A percentile compares a stretch with the other conserved stretches of the same genome.
phyloP scores from a whole-genome alignment of 257 asterid genomes.

The Nicotiana paniculata region DNA sequence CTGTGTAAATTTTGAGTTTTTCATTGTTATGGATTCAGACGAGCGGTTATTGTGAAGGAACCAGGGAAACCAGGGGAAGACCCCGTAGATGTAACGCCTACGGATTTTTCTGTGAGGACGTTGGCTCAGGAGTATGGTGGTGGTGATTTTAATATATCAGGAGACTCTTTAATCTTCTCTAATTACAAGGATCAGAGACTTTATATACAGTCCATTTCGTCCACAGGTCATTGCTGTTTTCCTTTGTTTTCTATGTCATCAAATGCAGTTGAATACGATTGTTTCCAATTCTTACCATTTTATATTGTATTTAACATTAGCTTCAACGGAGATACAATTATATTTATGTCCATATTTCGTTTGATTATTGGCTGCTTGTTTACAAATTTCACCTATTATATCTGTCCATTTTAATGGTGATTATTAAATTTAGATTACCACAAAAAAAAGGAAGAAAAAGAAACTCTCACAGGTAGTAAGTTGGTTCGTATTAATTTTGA shows the following conservation, averaged over 20 bases:
- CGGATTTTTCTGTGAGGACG: slow-evolving; percentile 82
- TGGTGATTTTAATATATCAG: slow-evolving; percentile 65
- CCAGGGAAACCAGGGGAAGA: slow-evolving; percentile 46
- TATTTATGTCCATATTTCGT: not conserved
- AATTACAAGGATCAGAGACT: slow-evolving; percentile 91
- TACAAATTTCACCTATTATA: not conserved
- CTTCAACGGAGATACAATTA: not conserved
- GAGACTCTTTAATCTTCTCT: slow-evolving; percentile 62
- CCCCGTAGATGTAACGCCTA: slow-evolving; percentile 61
- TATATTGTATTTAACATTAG: not conserved
- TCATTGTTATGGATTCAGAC: slow-evolving; percentile 39
- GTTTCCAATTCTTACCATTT: not conserved
- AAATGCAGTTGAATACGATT: not conserved
- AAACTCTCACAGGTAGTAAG: not conserved
- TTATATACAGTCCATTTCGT: slow-evolving; percentile 56
- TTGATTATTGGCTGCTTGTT: not conserved
- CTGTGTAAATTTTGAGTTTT: not conserved
- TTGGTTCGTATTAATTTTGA: not conserved
- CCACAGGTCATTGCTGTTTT: slow-evolving; percentile 36
- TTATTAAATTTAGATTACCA: not conserved
- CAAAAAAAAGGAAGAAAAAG: not conserved
- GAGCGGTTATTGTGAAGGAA: slow-evolving; percentile 73
- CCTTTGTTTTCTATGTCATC: not conserved
- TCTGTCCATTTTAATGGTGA: not conserved
- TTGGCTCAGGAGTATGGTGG: slow-evolving; percentile 94